phyloP scores from a whole-genome alignment of 73 alveolate species.

The Symbiodinium pilosum region DNA sequence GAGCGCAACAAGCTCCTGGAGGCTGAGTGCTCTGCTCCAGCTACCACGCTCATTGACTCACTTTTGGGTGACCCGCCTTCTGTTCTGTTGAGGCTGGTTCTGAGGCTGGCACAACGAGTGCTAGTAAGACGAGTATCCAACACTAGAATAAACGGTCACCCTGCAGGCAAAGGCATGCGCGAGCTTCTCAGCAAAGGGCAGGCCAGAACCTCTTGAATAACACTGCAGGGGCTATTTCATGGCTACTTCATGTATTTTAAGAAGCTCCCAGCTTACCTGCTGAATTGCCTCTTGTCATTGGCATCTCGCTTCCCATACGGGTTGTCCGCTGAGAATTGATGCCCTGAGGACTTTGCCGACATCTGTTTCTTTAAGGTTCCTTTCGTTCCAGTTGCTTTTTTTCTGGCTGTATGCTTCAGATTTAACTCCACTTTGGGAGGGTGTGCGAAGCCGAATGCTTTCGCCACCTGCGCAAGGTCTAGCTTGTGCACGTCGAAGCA shows the following conservation, averaged over 20 bases:
- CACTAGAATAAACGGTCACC: no score
- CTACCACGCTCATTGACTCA: not conserved
- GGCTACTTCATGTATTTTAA: not conserved
- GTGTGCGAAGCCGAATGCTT: slow-evolving; percentile 89
- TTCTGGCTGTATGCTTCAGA: slow-evolving; percentile 67
- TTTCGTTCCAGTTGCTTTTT: slow-evolving; percentile 57
- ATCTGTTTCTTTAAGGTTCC: slow-evolving; percentile 56
- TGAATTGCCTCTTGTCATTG: slow-evolving; percentile 90
- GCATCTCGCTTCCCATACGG: slow-evolving; percentile 87
- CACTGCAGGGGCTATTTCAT: no score
- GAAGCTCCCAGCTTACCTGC: not conserved
- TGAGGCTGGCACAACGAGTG: no score
- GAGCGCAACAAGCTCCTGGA: slow-evolving; percentile 21
- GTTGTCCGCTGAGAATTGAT: slow-evolving; percentile 83
- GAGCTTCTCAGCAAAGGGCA: no score
- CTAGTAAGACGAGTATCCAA: no score
- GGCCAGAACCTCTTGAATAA: no score
- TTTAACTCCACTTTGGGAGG: slow-evolving; percentile 95
- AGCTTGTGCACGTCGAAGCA: slow-evolving; percentile 98
- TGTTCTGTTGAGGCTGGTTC: no score
- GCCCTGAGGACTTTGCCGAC: slow-evolving; percentile 68
- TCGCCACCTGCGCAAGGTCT: slow-evolving; percentile 97
- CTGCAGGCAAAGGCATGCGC: no score
- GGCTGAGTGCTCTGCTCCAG: slow-evolving; percentile 94
- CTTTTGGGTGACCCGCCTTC: no score